Evolutionary conservation across 352 stramenopile species (phyloP), one percentile per base, ranked within the genome.

Genomic region (Globisporangium abappressorium): DNA sequence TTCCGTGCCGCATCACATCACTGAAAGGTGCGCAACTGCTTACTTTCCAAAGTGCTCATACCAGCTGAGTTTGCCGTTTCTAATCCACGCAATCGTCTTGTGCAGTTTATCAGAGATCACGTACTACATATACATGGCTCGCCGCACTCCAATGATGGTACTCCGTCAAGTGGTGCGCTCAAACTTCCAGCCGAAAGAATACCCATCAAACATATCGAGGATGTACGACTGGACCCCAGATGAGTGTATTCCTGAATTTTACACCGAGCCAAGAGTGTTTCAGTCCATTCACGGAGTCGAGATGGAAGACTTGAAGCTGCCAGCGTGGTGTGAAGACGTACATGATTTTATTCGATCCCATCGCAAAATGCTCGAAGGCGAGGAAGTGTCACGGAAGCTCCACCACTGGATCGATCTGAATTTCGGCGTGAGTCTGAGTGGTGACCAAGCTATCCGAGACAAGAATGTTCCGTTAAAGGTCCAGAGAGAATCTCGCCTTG

Each of bases 341-440:
- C 57, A 73, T 7, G 79, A 85, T 1, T 99, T 99, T 68, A 80
- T 99, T 43, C 66, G 61, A 22, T 91, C 78, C n/a, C 97, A 99
- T 76, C 91, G 95, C 14, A 58, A 69, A 6, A 92, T 98, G 78
- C 85, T 99, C 8, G 97, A 99, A 70, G 95, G 88, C 55, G 76
- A 93, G 1, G 55, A 91, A 26, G 94, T 98, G 7, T 98, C 90
- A 20, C 46, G 46, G 3, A 61, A 87, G 12, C 72, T 99, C 6
- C 96, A 98, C 72, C 69, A 81, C 18, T 99, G 97, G 97, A 98
- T 99, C 67, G 94, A 99, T 69, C 74, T 99, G n/a, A 98, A 96
- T 68, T 99, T 99, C 72, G 97, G 97, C 3, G 80, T 86, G 28
- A 81, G 79, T 11, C 73, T 98, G 22, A 86, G 74, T 58, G 94